Conservation (phyloP, 805 yeast genomes). For the Schwanniomyces vanrijiae region DNA sequence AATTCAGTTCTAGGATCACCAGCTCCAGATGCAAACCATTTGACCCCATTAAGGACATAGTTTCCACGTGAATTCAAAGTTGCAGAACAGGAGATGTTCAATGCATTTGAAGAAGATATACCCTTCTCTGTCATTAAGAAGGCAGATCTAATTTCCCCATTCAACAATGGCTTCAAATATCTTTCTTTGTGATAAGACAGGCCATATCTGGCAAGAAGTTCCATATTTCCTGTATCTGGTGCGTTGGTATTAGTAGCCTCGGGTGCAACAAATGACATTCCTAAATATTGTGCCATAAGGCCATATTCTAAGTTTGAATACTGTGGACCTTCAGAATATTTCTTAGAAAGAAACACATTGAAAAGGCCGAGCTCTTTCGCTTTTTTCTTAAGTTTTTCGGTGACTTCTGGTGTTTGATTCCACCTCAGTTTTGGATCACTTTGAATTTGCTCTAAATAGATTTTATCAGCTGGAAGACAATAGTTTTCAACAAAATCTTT, state of each 20-base stretch:
- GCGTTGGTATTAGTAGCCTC: constrained; percentile 61
- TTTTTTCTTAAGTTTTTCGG: constrained; percentile 51
- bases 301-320: constrained; percentile 64
- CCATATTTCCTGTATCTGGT: constrained; percentile 69
- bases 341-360: constrained; percentile 57
- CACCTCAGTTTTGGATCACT: constrained; percentile 45
- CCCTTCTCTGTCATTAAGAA: constrained; percentile 67
- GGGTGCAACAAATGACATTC: constrained; percentile 53
- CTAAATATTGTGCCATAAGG: constrained; percentile 62
- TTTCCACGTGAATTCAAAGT: constrained; percentile 36
- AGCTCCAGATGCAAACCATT: constrained; percentile 74
- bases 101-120: constrained; percentile 60
- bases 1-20: constrained; percentile 62
- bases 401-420: constrained; percentile 45
- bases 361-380: constrained; percentile 56
- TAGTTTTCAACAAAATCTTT: constrained; percentile 56
- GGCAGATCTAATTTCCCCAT: constrained; percentile 58
- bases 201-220: constrained; percentile 45
- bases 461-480: constrained; percentile 55
- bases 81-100: constrained; percentile 53
- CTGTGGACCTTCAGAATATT: constrained; percentile 53
- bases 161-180: constrained; percentile 54
- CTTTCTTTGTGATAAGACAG: constrained; percentile 34
- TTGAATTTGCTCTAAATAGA: constrained; percentile 41
- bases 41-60: constrained; percentile 56